A percentile compares a stretch with the other conserved stretches of the same genome.
phyloP scores from a whole-genome alignment of 2,329 filamentous ascomycete genomes.

The Colletotrichum theobromicola region DNA sequence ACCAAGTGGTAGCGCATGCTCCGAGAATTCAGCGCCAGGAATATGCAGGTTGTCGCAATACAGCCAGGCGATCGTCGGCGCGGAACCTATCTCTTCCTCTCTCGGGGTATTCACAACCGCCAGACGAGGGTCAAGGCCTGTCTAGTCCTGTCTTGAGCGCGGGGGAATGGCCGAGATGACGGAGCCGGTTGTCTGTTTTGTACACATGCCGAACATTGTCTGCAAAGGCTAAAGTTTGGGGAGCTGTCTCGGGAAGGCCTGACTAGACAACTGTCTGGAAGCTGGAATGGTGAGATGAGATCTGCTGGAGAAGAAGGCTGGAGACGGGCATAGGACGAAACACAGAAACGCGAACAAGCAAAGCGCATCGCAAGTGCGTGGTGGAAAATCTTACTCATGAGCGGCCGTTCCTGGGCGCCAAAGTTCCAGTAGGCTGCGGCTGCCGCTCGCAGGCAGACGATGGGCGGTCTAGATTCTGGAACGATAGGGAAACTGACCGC shows the following conservation, averaged over 20 bases:
- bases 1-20: background rate
- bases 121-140: background rate
- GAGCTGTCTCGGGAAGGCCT: background rate
- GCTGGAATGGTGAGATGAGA: background rate
- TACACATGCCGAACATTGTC: background rate
- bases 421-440: background rate
- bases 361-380: background rate
- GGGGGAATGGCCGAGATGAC: background rate
- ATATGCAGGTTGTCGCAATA: conserved; percentile 21
- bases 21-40: conserved; percentile 1
- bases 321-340: conserved; percentile 7
- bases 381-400: conserved; percentile 6
- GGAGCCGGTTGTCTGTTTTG: background rate
- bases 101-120: conserved; percentile 15
- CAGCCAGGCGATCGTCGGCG: conserved; percentile 13
- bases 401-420: conserved; percentile 6
- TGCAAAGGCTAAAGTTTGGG: background rate
- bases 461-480: conserved; percentile 2
- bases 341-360: background rate
- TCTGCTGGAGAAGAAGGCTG: background rate
- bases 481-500: background rate
- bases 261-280: background rate
- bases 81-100: background rate
- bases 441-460: background rate
- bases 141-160: background rate